Base-by-base conservation (phyloP, 148 eudicot species). In the Fagopyrum esculentum region DNA sequence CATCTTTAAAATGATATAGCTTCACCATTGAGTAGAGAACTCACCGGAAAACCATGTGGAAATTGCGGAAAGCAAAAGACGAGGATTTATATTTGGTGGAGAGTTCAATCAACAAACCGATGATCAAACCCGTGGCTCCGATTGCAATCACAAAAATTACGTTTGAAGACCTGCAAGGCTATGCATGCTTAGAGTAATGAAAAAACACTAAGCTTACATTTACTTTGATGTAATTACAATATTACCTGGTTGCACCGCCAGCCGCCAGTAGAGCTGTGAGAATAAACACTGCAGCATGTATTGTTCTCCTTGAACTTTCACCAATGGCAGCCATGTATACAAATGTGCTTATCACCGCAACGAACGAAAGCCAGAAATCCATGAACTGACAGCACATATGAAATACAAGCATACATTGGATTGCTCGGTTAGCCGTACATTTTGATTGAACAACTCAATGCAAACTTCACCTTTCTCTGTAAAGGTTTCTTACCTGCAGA, bases 361-460 rank as follows among this genome's bases (percentile, higher is more conserved):
- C 83, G 85, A 94, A 94, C 9, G 96, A 94, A 74, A 94, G 96
- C 98, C 98, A 94, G 86, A 94, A 94, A 76, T 94, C 98, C 87
- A 94, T 82, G 70, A 94, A 91, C 98, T 94, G 88, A 44, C 9
- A 70, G 44, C 51, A 72, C 51, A 72, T 15, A 60, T 15, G 73
- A 72, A 46, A 11, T 43, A 35, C 40, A 35, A 69, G 26, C 26
- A 22, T 22, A 22, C 26, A 22, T 22, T 22, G 26, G 26, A 22
- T 22, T 22, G 0, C 26, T 22, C 26, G 26, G 17, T 60, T 26
- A 4, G 40, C 40, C 26, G 6, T 7, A 2, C 22, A 26, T 60
- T 60, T 60, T 10, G 9, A 9, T 60, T 0, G 66, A 60, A 26
- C 66, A 6, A 8, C 6, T 60, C 9, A 26, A 60, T 26, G 17